phyloP scores from a whole-genome alignment of 1,284 basidiomycete genomes.

The Moesziomyces sp. region DNA sequence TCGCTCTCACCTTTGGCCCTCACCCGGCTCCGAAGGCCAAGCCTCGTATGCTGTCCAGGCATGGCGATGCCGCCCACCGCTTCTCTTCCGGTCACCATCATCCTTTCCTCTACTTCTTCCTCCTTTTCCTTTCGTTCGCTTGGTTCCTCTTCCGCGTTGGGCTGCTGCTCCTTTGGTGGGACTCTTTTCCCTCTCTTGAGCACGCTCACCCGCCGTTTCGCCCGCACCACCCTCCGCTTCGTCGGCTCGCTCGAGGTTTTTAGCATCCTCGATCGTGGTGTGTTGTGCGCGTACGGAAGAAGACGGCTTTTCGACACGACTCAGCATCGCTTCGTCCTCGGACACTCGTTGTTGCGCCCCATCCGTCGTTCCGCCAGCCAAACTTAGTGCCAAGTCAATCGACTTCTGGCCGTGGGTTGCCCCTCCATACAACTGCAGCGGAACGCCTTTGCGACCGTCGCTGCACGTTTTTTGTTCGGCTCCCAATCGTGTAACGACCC shows the following conservation, averaged over 20 bases:
- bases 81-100: slow-evolving; percentile 41
- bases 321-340: slow-evolving; percentile 9
- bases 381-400: not conserved
- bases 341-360: slow-evolving; percentile 9
- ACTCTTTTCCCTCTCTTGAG: slow-evolving; percentile 29
- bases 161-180: slow-evolving; percentile 25
- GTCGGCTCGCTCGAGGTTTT: slow-evolving; percentile 15
- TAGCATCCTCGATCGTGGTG: slow-evolving; percentile 6
- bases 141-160: slow-evolving; percentile 38
- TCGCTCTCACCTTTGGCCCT: no score
- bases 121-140: slow-evolving; percentile 8
- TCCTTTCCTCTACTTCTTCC: slow-evolving; percentile 5
- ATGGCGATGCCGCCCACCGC: not conserved
- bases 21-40: not conserved
- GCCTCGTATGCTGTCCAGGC: not conserved
- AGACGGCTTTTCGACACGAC: slow-evolving; percentile 16
- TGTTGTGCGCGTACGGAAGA: slow-evolving; percentile 27
- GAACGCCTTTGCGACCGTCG: no score
- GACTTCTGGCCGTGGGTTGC: no score
- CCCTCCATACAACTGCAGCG: no score
- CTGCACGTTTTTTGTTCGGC: no score
- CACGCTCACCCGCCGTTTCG: slow-evolving; percentile 41
- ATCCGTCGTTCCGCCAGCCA: slow-evolving; percentile 18
- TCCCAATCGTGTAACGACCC: slow-evolving; percentile 9
- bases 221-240: slow-evolving; percentile 2